Percentiles rank a stretch among this genome's conserved stretches.
phyloP scores from a whole-genome alignment of 1,139 yeast species.

The Diutina catenulata region DNA sequence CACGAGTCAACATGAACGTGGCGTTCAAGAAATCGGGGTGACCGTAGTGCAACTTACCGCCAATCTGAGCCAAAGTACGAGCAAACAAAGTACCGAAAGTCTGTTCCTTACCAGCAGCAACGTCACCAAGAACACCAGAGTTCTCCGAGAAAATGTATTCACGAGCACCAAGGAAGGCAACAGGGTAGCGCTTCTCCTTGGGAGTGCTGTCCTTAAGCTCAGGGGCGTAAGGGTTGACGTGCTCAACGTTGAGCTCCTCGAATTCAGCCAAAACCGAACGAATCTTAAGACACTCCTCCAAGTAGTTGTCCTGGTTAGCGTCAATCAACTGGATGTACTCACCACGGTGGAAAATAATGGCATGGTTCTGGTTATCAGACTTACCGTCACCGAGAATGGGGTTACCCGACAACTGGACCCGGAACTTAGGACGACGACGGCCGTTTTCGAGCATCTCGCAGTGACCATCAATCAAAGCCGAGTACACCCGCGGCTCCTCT shows the following conservation, averaged over 20 bases:
- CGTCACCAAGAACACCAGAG: slow-evolving; percentile 98
- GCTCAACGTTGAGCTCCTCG: slow-evolving; percentile 87
- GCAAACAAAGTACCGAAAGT: slow-evolving; percentile 98
- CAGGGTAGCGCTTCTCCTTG: slow-evolving; percentile 45
- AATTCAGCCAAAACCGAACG: slow-evolving; percentile 96
- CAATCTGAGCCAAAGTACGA: slow-evolving; percentile 95
- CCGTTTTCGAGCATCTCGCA: slow-evolving; percentile 89
- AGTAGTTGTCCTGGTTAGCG: slow-evolving; percentile 97
- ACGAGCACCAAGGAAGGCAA: slow-evolving; percentile 98
- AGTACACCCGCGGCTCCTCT: slow-evolving; percentile 94
- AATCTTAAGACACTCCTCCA: slow-evolving; percentile 96
- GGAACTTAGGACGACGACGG: slow-evolving; percentile 95
- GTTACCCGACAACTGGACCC: slow-evolving; percentile 96
- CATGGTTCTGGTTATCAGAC: slow-evolving; percentile 97
- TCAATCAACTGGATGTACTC: slow-evolving; percentile 95
- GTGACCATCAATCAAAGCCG: slow-evolving; percentile 96
- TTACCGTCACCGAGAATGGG: slow-evolving; percentile 99
- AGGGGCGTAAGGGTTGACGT: slow-evolving; percentile 70
- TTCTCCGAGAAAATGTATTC: slow-evolving; percentile 98
- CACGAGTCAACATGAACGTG: slow-evolving; percentile 92
- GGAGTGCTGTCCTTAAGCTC: slow-evolving; percentile 31
- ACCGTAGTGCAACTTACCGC: slow-evolving; percentile 98
- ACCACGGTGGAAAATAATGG: slow-evolving; percentile 95
- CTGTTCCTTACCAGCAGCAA: slow-evolving; percentile 99
- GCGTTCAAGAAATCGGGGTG: slow-evolving; percentile 98